Evolutionary conservation across 345 rosid species (phyloP), one percentile per base, ranked within the genome.

Genomic region (Corymbia maculata): DNA sequence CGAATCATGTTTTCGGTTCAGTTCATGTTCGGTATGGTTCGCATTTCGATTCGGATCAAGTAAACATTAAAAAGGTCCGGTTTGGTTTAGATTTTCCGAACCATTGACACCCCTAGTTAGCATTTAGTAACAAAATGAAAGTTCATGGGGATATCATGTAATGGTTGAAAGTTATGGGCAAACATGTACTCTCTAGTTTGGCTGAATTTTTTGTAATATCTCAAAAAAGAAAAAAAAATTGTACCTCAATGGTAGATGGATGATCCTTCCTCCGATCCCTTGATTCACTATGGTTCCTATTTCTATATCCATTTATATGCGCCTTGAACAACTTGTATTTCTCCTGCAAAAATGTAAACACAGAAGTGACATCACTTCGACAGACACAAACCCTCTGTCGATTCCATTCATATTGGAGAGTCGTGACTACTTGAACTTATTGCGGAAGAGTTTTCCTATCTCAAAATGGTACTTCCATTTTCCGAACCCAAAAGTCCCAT

Each of bases 261-360:
- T 89, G 94, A 87, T 90, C 90, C 13, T 57, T 53, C 26, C 88
- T 21, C 36, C 44, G 47, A 13, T 47, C 36, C 49, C 82, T 30
- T 24, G 85, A 53, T 26, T 85, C 88, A 64, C 51, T 42, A 17
- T 66, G 49, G 52, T 85, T 57, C 52, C 32, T 28, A 22, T 90
- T 87, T 70, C 80, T 52, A 36, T 68, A 90, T 86, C 57, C 88
- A 13, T 12, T 53, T 42, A 93, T 36, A 11, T 52, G 21, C 36
- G 89, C 90, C 86, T 92, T 88, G 22, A 92, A 91, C 28, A 9
- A 6, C 88, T 93, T 89, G 32, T 91, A 88, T 79, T 88, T 91
- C 66, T 52, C 84, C 92, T 91, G 87, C 64, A 85, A 30, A 45
- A 42, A 32, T 0, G 13, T 17, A 70, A 70, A 70, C 8, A 36